These are phyloP conservation scores for Tympanopsis confertula DNA, from an alignment of 2,329 filamentous ascomycete genomes.

Conservation along the genomic window DNA sequence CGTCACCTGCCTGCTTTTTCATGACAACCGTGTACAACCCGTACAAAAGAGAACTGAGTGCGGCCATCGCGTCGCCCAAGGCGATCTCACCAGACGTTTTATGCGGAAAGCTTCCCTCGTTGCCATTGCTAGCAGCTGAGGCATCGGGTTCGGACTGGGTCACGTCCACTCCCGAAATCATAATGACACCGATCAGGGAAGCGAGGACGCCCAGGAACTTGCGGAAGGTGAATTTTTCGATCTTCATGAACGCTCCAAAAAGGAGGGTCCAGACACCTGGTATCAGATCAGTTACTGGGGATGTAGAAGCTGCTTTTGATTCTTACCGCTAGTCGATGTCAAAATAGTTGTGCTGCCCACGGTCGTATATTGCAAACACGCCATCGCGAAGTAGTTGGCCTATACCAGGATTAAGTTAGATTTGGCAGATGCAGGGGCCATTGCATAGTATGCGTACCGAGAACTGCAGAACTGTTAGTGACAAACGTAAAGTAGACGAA, in stretches of 20 bases:
- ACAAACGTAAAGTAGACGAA: too few species aligned
- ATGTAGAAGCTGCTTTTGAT: too few species aligned
- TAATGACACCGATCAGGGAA: conserved; percentile 46
- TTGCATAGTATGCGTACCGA: too few species aligned
- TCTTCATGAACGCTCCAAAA: conserved; percentile 43
- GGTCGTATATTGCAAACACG: conserved; percentile 54
- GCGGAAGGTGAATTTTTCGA: conserved; percentile 49
- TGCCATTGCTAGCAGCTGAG: background rate
- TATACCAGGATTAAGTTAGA: conserved; percentile 1
- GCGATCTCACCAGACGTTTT: conserved; percentile 38
- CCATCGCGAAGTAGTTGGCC: conserved; percentile 55
- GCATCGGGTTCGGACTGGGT: background rate
- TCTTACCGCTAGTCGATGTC: conserved; percentile 39
- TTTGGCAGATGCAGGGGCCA: too few species aligned
- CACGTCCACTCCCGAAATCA: conserved; percentile 51
- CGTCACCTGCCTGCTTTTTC: conserved; percentile 52
- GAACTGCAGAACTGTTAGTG: too few species aligned
- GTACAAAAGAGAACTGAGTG: conserved; percentile 50
- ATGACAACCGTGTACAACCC: conserved; percentile 56
- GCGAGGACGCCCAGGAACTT: conserved; percentile 50
- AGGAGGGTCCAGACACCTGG: conserved; percentile 48
- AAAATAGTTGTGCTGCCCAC: conserved; percentile 58
- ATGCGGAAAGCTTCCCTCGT: background rate
- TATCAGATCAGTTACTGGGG: background rate
- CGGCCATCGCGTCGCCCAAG: conserved; percentile 50